Conservation (phyloP, 2,329 filamentous ascomycete species). For the Alternaria novae-zelandiae region DNA sequence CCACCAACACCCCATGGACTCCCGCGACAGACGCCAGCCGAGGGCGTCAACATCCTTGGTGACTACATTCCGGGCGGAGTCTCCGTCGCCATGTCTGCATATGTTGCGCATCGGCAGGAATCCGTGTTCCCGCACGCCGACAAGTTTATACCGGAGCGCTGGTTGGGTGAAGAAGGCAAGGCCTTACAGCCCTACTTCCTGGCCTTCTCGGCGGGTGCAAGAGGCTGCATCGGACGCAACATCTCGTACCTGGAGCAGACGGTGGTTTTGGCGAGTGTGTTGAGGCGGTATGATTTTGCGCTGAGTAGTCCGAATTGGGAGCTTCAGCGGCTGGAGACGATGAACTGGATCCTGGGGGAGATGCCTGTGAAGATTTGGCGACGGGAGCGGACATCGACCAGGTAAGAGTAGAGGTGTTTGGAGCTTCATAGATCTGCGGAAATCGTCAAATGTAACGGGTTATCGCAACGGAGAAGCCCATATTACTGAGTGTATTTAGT, state of each 20-base stretch:
- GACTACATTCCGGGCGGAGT: constrained; percentile 37
- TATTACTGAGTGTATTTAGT: neutral
- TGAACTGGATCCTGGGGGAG: constrained; percentile 47
- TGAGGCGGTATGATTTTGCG: constrained; percentile 49
- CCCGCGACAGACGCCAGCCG: constrained; percentile 42
- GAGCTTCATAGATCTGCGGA: neutral
- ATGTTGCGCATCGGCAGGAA: constrained; percentile 53
- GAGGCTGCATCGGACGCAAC: constrained; percentile 41
- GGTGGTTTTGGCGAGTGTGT: constrained; percentile 40
- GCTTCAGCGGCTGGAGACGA: constrained; percentile 44
- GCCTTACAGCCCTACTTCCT: constrained; percentile 38
- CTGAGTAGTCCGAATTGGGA: constrained; percentile 45
- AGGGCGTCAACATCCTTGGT: constrained; percentile 36
- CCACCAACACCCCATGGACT: constrained; percentile 53
- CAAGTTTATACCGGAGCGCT: constrained; percentile 45
- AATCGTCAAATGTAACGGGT: neutral
- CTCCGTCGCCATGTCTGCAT: constrained; percentile 50
- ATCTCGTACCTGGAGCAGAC: constrained; percentile 42
- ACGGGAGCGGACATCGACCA: constrained; percentile 25
- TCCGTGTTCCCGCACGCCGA: constrained; percentile 40
- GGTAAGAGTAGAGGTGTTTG: constrained; percentile 8
- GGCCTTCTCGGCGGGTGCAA: constrained; percentile 37
- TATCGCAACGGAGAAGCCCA: neutral
- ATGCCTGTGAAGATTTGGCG: constrained; percentile 50
- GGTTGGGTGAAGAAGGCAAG: constrained; percentile 44